Conservation (phyloP, 495 filamentous ascomycete species). For the Penicillium fimorum region DNA sequence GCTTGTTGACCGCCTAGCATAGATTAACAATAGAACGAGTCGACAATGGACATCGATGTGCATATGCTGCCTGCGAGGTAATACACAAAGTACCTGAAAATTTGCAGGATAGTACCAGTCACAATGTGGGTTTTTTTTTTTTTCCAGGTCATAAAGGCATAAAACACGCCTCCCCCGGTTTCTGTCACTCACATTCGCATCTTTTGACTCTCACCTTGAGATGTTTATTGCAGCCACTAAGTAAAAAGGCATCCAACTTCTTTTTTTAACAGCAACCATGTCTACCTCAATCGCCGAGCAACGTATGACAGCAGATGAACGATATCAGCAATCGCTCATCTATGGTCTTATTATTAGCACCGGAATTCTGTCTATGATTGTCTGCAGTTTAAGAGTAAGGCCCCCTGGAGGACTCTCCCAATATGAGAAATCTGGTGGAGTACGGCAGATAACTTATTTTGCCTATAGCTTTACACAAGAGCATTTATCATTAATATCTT, state of each 20-base stretch:
- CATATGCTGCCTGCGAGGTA: no score
- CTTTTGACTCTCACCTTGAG: not conserved
- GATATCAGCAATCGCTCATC: slow-evolving; percentile 5
- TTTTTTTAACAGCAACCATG: not conserved
- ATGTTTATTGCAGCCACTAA: not conserved
- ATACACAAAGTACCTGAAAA: no score
- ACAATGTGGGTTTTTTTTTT: not conserved
- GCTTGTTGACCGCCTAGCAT: no score
- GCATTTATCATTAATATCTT: not conserved
- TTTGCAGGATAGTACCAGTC: no score
- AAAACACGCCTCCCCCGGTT: not conserved
- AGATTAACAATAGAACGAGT: no score
- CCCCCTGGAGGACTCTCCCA: not conserved
- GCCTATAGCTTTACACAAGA: slow-evolving; percentile 8
- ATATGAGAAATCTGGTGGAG: not conserved
- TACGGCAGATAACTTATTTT: not conserved
- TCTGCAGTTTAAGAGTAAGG: slow-evolving; percentile 10
- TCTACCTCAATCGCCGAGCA: not conserved
- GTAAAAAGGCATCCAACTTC: not conserved
- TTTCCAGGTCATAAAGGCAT: not conserved
- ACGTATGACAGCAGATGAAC: not conserved
- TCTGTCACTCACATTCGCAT: not conserved
- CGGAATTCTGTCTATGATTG: not conserved
- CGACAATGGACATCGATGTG: no score
- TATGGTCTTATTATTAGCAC: slow-evolving; percentile 8